Base-by-base conservation (phyloP, 1,139 yeast genomes). In the Yamadazyma conglobata region DNA sequence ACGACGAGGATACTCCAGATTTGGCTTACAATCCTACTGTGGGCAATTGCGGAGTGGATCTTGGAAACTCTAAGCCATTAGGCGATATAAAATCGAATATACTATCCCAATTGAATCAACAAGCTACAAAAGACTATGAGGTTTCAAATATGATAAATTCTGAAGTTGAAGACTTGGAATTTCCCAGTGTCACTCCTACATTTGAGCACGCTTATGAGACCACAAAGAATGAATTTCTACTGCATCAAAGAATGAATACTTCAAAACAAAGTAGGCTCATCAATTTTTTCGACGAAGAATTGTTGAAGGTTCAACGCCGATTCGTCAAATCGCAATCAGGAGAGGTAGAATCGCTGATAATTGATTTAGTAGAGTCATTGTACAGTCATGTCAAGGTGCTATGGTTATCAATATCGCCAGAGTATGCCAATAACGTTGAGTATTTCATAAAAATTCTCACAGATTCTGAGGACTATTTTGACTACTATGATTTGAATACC, bases 381-480 rank as follows among this genome's bases (percentile, higher is more conserved):
- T 57, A 64, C 24, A 53, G 61, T 5, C 47, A 79, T 2, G 45
- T 77, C 10, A 76, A 71, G 32, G 52, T 80, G 15, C 53, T 81
- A 2, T 80, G 86, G 87, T 70, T 64, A 44, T 73, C 85, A 0
- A 58, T 56, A 43, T 38, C 52, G 38, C 22, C 46, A 29, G 27
- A 48, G 25, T 47, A 43, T 27, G 31, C 50, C 47, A 84, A 83
- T 0, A 89, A 80, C 50, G 60, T 64, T 0, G 76, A 77, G 33
- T 82, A 79, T 42, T 56, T 80, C 15, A 60, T 83, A 20, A 70
- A 70, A 36, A 66, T 83, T 4, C 63, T 83, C 36, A 85, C 82
- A 26, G 89, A 81, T 41, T 51, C 81, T 31, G 75, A 79, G 29
- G 91, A 82, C 41, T 82, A 73, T 43, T 36, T 75, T 15, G 62